Evolutionary conservation across 2,329 filamentous ascomycete species (phyloP).

Genomic region (Aspergillus tubingensis): DNA sequence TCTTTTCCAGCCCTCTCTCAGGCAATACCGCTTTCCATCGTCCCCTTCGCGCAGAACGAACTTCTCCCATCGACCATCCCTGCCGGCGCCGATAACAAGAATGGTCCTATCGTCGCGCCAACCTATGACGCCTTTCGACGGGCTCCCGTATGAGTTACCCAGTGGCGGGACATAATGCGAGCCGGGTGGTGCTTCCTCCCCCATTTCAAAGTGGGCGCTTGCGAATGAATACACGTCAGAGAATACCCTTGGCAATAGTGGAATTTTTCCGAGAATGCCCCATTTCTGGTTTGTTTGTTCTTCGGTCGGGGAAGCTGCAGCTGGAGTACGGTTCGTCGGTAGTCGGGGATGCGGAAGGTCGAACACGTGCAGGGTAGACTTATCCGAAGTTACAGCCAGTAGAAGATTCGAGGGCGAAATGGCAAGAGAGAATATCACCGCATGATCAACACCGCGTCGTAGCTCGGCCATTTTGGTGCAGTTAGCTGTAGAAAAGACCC

Average conservation of each 20-base stretch:
- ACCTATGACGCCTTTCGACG: constrained; percentile 80
- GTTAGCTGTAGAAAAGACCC: constrained; percentile 78
- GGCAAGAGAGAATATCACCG: constrained; percentile 81
- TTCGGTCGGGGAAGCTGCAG: constrained; percentile 35
- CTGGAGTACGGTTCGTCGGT: constrained; percentile 36
- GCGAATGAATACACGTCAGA: constrained; percentile 87
- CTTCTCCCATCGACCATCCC: constrained; percentile 83
- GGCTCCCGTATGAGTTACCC: constrained; percentile 57
- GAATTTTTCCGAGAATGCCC: constrained; percentile 81
- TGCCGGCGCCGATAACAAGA: constrained; percentile 75
- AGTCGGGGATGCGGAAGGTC: constrained; percentile 64
- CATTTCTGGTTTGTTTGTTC: constrained; percentile 70
- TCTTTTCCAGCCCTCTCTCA: constrained; percentile 78
- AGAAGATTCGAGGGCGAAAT: constrained; percentile 80
- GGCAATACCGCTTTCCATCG: constrained; percentile 66
- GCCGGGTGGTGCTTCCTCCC: constrained; percentile 63
- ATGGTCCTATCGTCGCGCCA: constrained; percentile 77
- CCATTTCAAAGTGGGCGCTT: constrained; percentile 77
- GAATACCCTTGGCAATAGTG: constrained; percentile 81
- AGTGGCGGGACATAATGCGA: constrained; percentile 52
- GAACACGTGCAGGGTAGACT: constrained; percentile 92
- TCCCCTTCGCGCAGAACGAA: constrained; percentile 71
- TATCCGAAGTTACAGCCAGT: constrained; percentile 92
- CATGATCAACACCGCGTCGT: constrained; percentile 83
- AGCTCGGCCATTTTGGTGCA: constrained; percentile 82